Conservation (phyloP, 2,329 filamentous ascomycete genomes). For the Botrytis hyacinthi region DNA sequence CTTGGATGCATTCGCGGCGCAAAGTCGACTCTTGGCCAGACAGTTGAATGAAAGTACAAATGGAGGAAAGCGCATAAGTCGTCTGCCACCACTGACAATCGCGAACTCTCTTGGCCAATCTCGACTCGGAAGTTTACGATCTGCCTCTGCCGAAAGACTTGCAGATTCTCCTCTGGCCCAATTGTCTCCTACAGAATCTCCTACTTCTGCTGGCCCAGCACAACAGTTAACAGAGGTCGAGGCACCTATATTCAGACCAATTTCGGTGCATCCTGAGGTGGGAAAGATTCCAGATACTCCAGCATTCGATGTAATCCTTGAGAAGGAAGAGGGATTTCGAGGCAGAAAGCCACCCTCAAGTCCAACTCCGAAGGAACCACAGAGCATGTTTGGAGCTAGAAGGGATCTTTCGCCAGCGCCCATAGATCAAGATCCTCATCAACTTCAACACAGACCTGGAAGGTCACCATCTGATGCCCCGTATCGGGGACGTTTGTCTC, state of each 20-base stretch:
- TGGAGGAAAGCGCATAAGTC: constrained; percentile 76
- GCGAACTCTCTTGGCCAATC: constrained; percentile 77
- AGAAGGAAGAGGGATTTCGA: constrained; percentile 24
- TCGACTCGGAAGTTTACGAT: constrained; percentile 78
- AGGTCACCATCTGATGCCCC: constrained; percentile 13
- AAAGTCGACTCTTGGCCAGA: constrained; percentile 82
- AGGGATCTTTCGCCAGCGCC: constrained; percentile 56
- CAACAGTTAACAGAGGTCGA: constrained; percentile 57
- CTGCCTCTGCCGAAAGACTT: constrained; percentile 58
- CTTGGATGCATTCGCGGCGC: constrained; percentile 89
- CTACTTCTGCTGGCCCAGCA: constrained; percentile 38
- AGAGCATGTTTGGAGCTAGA: constrained; percentile 49
- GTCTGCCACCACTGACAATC: constrained; percentile 78
- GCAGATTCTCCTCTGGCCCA: constrained; percentile 35
- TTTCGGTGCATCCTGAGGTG: constrained; percentile 73
- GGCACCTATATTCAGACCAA: constrained; percentile 54
- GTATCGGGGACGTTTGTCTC: constrained; percentile 9
- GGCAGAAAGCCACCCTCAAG: not conserved
- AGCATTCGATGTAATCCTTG: constrained; percentile 26
- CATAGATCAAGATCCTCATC: constrained; percentile 10
- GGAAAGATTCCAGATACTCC: constrained; percentile 44
- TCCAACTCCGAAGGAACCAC: constrained; percentile 17
- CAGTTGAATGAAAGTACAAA: constrained; percentile 78
- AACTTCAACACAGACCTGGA: constrained; percentile 6
- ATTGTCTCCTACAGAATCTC: constrained; percentile 27